Percentiles rank a stretch among this genome's conserved stretches.
These are phyloP conservation scores for Eremomyces bilateralis DNA, from an alignment of 495 filamentous ascomycete genomes.

Conservation along the genomic window DNA sequence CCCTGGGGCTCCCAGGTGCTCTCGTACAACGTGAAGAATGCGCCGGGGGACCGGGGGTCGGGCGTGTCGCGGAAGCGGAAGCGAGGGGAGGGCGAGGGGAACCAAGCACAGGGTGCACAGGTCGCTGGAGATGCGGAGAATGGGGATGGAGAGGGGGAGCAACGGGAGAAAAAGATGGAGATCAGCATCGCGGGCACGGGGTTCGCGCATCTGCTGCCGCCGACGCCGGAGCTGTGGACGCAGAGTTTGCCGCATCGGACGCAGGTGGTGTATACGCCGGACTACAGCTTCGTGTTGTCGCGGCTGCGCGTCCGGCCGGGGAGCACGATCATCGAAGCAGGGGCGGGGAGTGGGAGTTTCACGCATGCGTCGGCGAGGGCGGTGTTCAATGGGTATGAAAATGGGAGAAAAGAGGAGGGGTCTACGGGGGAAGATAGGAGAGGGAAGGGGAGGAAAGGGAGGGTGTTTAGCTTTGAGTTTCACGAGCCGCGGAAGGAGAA, in stretches of 20 bases:
- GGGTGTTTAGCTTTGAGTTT: slow-evolving; percentile 86
- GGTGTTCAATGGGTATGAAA: slow-evolving; percentile 66
- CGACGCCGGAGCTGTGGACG: slow-evolving; percentile 89
- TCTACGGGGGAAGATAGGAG: slow-evolving; percentile 6
- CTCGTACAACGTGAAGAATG: slow-evolving; percentile 70
- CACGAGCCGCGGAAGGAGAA: slow-evolving; percentile 56
- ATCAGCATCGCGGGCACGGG: slow-evolving; percentile 37
- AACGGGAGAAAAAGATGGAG: slow-evolving; percentile 11
- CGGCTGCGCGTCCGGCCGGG: slow-evolving; percentile 66
- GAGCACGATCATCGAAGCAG: slow-evolving; percentile 67
- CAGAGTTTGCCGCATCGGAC: slow-evolving; percentile 75
- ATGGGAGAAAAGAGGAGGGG: no score
- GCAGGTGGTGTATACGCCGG: slow-evolving; percentile 93
- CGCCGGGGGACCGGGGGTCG: slow-evolving; percentile 78
- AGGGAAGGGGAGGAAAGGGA: slow-evolving; percentile 26
- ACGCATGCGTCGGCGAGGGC: slow-evolving; percentile 78
- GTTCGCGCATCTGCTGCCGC: slow-evolving; percentile 75
- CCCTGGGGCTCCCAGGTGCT: slow-evolving; percentile 84
- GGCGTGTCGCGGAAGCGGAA: no score
- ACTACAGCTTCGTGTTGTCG: slow-evolving; percentile 90
- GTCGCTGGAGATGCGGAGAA: slow-evolving; percentile 16
- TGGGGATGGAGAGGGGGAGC: slow-evolving; percentile 11
- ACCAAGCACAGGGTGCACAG: no score
- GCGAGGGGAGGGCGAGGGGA: slow-evolving; percentile 24
- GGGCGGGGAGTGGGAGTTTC: slow-evolving; percentile 85